phyloP scores from a whole-genome alignment of 2,329 filamentous ascomycete genomes.

The Shiraia sp. region DNA sequence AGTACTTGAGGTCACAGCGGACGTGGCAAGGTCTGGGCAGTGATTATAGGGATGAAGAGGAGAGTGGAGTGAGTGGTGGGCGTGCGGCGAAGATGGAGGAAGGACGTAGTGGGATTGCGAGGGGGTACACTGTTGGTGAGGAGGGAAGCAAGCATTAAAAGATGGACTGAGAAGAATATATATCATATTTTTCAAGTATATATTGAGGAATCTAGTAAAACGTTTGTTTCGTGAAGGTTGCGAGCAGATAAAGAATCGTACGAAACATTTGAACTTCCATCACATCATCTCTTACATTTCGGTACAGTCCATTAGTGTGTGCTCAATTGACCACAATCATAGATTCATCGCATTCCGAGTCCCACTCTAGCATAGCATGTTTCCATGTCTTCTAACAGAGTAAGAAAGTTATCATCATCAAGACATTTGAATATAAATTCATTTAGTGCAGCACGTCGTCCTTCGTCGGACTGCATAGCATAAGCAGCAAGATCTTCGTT shows the following conservation, averaged over 20 bases:
- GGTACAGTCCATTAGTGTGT: neutral
- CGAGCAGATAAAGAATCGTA: no score
- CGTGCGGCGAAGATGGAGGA: conserved; percentile 74
- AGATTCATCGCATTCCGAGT: conserved; percentile 16
- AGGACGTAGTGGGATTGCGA: conserved; percentile 83
- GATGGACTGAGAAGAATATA: no score
- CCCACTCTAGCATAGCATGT: conserved; percentile 49
- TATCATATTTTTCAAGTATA: neutral
- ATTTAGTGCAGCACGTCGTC: conserved; percentile 50
- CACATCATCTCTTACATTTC: neutral
- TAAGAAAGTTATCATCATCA: conserved; percentile 54
- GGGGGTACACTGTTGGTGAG: conserved; percentile 80
- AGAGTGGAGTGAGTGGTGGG: conserved; percentile 54
- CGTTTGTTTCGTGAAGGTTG: no score
- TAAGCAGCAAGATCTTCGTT: conserved; percentile 35
- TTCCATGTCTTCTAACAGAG: conserved; percentile 56
- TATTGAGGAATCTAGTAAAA: neutral
- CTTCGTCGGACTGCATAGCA: conserved; percentile 45
- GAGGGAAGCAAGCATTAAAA: conserved; percentile 28
- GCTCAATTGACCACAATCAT: neutral
- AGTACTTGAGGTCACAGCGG: conserved; percentile 78
- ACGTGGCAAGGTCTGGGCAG: conserved; percentile 92
- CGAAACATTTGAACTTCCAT: conserved; percentile 1
- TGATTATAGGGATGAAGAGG: conserved; percentile 71
- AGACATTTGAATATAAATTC: conserved; percentile 57